Percentiles rank a stretch among this genome's conserved stretches.
These are phyloP conservation scores for Candida vaughaniae DNA, from an alignment of 805 yeast genomes.

Conservation along the genomic window DNA sequence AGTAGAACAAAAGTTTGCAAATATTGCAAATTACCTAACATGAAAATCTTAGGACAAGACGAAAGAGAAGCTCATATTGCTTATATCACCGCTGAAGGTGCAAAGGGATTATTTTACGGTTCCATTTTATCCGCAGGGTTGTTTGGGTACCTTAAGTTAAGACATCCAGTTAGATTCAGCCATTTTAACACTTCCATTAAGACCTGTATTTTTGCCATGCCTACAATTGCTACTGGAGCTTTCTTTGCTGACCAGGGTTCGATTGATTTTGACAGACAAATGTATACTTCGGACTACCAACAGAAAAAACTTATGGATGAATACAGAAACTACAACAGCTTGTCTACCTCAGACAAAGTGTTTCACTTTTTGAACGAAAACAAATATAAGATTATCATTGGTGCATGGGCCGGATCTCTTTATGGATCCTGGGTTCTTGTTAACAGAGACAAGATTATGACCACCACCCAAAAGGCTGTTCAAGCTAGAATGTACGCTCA, in stretches of 20 bases:
- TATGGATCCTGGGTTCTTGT: constrained; percentile 74
- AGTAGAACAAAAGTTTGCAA: background rate
- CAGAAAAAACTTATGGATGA: constrained; percentile 32
- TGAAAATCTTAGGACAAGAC: constrained; percentile 38
- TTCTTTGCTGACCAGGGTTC: constrained; percentile 47
- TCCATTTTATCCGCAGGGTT: constrained; percentile 30
- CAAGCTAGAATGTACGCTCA: constrained; percentile 93
- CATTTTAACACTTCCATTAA: constrained; percentile 39
- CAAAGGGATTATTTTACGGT: constrained; percentile 40
- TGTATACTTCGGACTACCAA: constrained; percentile 31
- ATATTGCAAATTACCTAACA: constrained; percentile 9
- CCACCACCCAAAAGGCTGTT: constrained; percentile 75
- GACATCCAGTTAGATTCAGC: constrained; percentile 33
- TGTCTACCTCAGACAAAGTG: constrained; percentile 29
- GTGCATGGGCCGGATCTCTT: constrained; percentile 40
- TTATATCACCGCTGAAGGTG: constrained; percentile 34
- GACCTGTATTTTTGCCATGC: constrained; percentile 38
- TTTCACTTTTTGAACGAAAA: constrained; percentile 27
- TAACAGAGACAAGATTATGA: constrained; percentile 71
- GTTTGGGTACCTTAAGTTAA: constrained; percentile 29
- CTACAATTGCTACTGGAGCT: constrained; percentile 37
- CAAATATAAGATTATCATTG: constrained; percentile 36
- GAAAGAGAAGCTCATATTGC: constrained; percentile 41
- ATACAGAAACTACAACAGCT: constrained; percentile 32
- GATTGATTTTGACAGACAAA: constrained; percentile 38